Evolutionary conservation across 345 rosid genomes (phyloP).

Genomic region (Citrus unshiu): DNA sequence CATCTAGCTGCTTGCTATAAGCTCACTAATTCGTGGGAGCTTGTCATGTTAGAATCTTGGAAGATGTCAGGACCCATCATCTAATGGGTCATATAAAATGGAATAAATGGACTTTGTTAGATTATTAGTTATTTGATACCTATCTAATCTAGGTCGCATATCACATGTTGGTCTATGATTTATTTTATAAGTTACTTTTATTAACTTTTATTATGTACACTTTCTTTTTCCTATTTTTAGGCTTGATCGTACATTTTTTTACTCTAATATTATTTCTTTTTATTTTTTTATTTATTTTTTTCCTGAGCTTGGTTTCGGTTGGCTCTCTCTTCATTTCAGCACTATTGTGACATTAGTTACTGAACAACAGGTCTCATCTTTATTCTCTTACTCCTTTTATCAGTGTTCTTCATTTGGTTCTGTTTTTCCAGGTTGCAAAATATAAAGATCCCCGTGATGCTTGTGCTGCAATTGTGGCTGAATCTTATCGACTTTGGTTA

Average conservation of each 20-base stretch:
- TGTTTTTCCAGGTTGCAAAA: slow-evolving; percentile 74
- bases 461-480: slow-evolving; percentile 99
- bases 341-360: neutral
- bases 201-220: no score
- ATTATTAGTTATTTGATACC: neutral
- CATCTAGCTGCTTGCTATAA: neutral
- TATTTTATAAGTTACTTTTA: neutral
- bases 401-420: neutral
- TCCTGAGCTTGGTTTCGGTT: neutral
- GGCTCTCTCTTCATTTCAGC: neutral
- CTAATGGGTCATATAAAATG: neutral
- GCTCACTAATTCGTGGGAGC: neutral
- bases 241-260: neutral
- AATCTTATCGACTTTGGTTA: slow-evolving; percentile 97
- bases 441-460: slow-evolving; percentile 98
- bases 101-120: neutral
- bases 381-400: neutral
- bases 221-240: neutral
- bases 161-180: neutral
- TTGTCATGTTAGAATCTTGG: neutral
- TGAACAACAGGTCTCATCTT: neutral
- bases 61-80: neutral
- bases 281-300: neutral
- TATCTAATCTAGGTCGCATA: neutral
- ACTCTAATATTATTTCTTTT: neutral